Evolutionary conservation across 345 rosid genomes (phyloP).

Genomic region (Clausena lansium): DNA sequence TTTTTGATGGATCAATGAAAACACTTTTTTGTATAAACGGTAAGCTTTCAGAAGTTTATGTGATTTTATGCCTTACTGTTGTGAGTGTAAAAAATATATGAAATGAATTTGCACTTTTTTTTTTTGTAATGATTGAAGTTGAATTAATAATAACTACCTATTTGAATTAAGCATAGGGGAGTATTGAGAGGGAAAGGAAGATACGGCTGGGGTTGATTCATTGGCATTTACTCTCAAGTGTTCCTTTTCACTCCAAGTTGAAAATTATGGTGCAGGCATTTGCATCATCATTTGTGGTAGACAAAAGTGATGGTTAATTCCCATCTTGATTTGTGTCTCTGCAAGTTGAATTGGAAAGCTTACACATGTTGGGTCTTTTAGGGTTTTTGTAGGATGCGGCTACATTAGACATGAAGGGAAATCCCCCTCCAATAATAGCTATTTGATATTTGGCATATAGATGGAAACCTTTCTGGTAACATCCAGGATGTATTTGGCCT

Average conservation of each 20-base stretch:
- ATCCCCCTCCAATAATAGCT: background rate
- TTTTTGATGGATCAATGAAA: slow-evolving; percentile 3
- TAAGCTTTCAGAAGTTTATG: slow-evolving; percentile 21
- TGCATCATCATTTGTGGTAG: slow-evolving; percentile 3
- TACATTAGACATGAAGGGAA: background rate
- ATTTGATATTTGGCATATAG: background rate
- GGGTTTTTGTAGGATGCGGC: slow-evolving; percentile 2
- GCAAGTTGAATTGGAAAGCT: slow-evolving; percentile 10
- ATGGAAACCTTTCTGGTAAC: too few relatives aligned
- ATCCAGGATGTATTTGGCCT: background rate
- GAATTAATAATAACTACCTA: background rate
- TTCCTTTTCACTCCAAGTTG: slow-evolving; percentile 1
- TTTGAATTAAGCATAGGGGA: background rate
- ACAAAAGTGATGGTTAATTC: background rate
- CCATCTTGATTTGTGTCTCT: background rate
- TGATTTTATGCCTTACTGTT: background rate
- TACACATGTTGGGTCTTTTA: slow-evolving; percentile 11
- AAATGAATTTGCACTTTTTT: background rate
- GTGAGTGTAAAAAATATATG: background rate
- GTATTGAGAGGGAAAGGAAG: background rate
- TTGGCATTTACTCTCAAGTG: slow-evolving; percentile 1
- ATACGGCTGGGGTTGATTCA: slow-evolving; percentile 25
- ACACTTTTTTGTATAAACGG: slow-evolving; percentile 11
- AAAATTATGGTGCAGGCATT: background rate
- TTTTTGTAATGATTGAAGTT: background rate